A percentile compares a stretch with the other conserved stretches of the same genome.
phyloP scores from a whole-genome alignment of 2,329 filamentous ascomycete genomes.

The Chlorencoelia australis region DNA sequence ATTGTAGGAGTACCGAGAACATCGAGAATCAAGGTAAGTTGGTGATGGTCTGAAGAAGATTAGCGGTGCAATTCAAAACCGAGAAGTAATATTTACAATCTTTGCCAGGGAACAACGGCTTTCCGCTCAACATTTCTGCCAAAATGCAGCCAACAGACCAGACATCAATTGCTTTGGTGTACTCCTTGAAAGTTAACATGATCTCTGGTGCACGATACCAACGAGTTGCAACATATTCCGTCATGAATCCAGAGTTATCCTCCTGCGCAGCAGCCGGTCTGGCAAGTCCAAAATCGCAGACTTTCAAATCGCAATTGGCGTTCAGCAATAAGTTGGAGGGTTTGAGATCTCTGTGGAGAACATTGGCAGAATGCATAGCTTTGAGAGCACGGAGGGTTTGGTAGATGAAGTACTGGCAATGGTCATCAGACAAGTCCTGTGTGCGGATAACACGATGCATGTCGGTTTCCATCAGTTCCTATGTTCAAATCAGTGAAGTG shows the following conservation, averaged over 20 bases:
- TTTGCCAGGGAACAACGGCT: conserved; percentile 95
- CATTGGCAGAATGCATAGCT: conserved; percentile 98
- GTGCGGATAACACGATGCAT: conserved; percentile 99
- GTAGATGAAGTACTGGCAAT: conserved; percentile 99
- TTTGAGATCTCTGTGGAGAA: conserved; percentile 94
- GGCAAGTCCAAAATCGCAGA: conserved; percentile 95
- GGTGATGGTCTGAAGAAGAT: conserved; percentile 69
- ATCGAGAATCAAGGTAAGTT: conserved; percentile 92
- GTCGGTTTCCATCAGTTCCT: conserved; percentile 99
- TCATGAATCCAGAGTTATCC: conserved; percentile 99
- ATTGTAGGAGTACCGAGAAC: conserved; percentile 97
- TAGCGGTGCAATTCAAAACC: conserved; percentile 1
- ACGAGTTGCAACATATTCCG: conserved; percentile 97
- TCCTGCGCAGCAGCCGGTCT: conserved; percentile 93
- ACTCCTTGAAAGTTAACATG: conserved; percentile 99
- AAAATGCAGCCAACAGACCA: conserved; percentile 98
- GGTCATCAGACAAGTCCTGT: conserved; percentile 95
- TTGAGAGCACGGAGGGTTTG: conserved; percentile 95
- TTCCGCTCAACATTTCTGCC: conserved; percentile 97
- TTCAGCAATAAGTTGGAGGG: conserved; percentile 95
- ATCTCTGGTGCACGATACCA: conserved; percentile 99
- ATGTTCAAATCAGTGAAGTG: conserved; percentile 9
- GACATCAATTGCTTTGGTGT: conserved; percentile 98
- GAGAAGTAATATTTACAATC: conserved; percentile 59
- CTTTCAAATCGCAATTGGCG: conserved; percentile 97